These are phyloP conservation scores for Comarum palustre DNA, from an alignment of 306 rosid species.

Conservation along the genomic window DNA sequence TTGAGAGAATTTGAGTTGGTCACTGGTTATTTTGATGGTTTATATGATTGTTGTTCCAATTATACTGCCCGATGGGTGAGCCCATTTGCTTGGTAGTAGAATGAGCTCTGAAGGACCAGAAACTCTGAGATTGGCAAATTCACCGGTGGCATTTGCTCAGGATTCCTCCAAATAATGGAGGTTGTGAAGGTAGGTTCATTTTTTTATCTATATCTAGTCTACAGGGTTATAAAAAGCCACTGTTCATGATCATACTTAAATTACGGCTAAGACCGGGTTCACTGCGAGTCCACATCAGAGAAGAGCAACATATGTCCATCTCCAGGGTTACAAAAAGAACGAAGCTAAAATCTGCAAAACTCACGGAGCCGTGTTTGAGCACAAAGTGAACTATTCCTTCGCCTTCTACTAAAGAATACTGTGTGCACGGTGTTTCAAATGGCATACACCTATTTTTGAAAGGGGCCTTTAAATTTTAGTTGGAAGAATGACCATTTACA, in stretches of 20 bases:
- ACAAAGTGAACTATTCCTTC: conserved; percentile 10
- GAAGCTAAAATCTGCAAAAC: not conserved
- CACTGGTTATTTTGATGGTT: too few relatives aligned
- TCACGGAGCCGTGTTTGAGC: conserved; percentile 9
- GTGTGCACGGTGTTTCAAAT: not conserved
- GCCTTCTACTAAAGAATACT: conserved; percentile 17
- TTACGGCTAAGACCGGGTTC: not conserved
- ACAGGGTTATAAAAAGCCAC: too few relatives aligned
- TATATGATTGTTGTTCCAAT: too few relatives aligned
- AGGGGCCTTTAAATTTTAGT: conserved; percentile 3
- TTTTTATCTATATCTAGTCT: too few relatives aligned
- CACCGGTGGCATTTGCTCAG: not conserved
- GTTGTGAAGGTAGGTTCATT: too few relatives aligned
- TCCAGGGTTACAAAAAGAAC: not conserved
- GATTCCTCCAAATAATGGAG: too few relatives aligned
- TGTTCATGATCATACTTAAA: not conserved
- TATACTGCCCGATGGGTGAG: not conserved
- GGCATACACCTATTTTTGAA: conserved; percentile 40
- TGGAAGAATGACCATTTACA: too few relatives aligned
- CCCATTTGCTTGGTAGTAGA: too few relatives aligned
- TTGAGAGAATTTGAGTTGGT: too few relatives aligned
- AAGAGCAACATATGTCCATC: not conserved
- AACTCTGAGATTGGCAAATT: too few relatives aligned
- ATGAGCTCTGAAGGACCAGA: too few relatives aligned
- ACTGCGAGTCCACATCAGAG: not conserved